phyloP scores from a whole-genome alignment of 805 yeast species.

The Allodekkera sacchari region DNA sequence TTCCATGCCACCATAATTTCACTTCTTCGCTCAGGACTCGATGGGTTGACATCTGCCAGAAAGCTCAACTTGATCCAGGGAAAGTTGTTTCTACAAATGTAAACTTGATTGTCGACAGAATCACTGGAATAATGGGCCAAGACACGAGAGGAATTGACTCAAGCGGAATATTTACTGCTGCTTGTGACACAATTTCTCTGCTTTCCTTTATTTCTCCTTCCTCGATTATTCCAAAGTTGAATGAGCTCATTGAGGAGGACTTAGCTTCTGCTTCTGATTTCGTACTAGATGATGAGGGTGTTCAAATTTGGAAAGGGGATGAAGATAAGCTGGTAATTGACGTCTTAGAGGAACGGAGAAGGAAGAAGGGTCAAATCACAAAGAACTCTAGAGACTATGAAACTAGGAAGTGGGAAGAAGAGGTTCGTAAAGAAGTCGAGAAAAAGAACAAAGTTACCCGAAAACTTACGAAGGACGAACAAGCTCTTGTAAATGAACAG shows the following conservation, averaged over 20 bases:
- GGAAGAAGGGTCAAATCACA: slow-evolving; percentile 36
- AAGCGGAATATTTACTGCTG: slow-evolving; percentile 43
- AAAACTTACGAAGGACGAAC: slow-evolving; percentile 75
- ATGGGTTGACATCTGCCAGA: slow-evolving; percentile 73
- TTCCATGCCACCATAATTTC: slow-evolving; percentile 35
- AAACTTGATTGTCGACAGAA: slow-evolving; percentile 17
- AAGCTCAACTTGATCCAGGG: slow-evolving; percentile 59
- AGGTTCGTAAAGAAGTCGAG: slow-evolving; percentile 66
- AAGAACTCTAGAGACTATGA: slow-evolving; percentile 81
- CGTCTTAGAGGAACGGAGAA: slow-evolving; percentile 37
- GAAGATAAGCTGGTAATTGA: slow-evolving; percentile 68
- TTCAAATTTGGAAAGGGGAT: slow-evolving; percentile 57
- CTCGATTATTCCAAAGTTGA: slow-evolving; percentile 42
- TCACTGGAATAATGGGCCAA: slow-evolving; percentile 7
- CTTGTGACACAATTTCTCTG: slow-evolving; percentile 38
- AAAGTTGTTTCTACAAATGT: slow-evolving; percentile 30
- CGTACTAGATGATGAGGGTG: slow-evolving; percentile 38
- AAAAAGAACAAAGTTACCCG: slow-evolving; percentile 31
- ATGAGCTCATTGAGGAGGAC: slow-evolving; percentile 33
- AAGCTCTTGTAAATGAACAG: slow-evolving; percentile 51
- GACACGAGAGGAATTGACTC: slow-evolving; percentile 18
- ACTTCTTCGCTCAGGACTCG: slow-evolving; percentile 36
- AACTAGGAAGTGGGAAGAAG: slow-evolving; percentile 83
- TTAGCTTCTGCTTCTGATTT: slow-evolving; percentile 28
- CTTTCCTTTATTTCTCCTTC: slow-evolving; percentile 54